Conservation (phyloP, 2,329 filamentous ascomycete genomes). For the Aotearoamyces nothofagi region DNA sequence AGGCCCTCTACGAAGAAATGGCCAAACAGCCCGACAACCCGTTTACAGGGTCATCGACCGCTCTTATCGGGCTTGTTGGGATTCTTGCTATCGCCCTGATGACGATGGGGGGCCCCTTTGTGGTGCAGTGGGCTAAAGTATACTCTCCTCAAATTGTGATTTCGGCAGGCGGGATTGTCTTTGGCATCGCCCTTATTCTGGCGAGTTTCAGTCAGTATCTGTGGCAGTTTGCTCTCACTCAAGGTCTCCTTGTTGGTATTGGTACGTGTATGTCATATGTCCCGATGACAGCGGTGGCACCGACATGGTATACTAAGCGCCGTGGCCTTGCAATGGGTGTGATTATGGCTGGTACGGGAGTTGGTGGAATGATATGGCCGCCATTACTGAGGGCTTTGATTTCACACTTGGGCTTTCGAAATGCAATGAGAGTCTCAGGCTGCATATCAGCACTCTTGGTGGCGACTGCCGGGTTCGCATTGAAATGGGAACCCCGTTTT, state of each 20-base stretch:
- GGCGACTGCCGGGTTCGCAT: slow-evolving; percentile 1
- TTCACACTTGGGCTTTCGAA: slow-evolving; percentile 1
- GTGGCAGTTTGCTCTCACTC: slow-evolving; percentile 15
- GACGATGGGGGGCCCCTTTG: slow-evolving; percentile 4
- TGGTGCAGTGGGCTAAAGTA: slow-evolving; percentile 2
- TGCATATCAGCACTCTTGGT: slow-evolving; percentile 1
- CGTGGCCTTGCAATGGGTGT: slow-evolving; percentile 44
- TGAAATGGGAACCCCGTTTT: slow-evolving; percentile 3
- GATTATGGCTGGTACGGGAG: slow-evolving; percentile 39
- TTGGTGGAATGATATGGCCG: slow-evolving; percentile 34
- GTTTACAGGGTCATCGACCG: slow-evolving; percentile 1
- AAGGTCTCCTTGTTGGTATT: slow-evolving; percentile 36
- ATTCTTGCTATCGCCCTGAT: slow-evolving; percentile 3
- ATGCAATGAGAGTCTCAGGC: slow-evolving; percentile 2
- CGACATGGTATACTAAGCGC: slow-evolving; percentile 45
- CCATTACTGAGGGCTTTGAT: slow-evolving; percentile 2
- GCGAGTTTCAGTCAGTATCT: slow-evolving; percentile 4
- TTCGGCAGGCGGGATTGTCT: slow-evolving; percentile 1
- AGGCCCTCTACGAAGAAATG: slow-evolving; percentile 4
- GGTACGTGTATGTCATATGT: slow-evolving; percentile 51
- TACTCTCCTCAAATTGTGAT: slow-evolving; percentile 2
- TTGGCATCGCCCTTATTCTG: slow-evolving; percentile 3
- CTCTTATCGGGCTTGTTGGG: slow-evolving; percentile 2
- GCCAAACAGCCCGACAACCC: too few species aligned
- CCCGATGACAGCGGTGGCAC: slow-evolving; percentile 45